Conservation (phyloP, 176 grass and related monocot species). For the Elaeis guineensis region DNA sequence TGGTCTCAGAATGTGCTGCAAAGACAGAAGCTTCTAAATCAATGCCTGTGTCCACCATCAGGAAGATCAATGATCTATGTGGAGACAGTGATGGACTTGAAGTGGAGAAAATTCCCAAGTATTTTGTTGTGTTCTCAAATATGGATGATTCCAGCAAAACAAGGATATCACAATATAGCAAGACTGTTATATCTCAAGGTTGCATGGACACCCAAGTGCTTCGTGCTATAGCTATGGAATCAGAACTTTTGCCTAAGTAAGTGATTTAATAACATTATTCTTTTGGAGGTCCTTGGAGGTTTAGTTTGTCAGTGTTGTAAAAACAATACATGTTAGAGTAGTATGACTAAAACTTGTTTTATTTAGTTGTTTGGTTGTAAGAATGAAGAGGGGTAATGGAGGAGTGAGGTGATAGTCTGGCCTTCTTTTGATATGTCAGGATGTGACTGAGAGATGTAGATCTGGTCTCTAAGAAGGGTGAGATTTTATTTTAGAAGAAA, state of each 20-base stretch:
- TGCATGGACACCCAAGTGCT: conserved; percentile 28
- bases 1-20: background rate
- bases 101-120: conserved; percentile 18
- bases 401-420: too few relatives aligned
- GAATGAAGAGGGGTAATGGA: too few relatives aligned
- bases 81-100: conserved; percentile 4
- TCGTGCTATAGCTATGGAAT: conserved; percentile 45
- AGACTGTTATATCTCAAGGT: conserved; percentile 28
- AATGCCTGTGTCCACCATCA: conserved; percentile 9
- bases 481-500: too few relatives aligned
- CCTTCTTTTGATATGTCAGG: too few relatives aligned
- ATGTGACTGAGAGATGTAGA: too few relatives aligned
- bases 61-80: background rate
- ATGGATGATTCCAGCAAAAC: conserved; percentile 37
- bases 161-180: conserved; percentile 40
- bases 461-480: too few relatives aligned
- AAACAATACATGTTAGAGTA: too few relatives aligned
- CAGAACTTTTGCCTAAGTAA: conserved; percentile 52
- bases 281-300: background rate
- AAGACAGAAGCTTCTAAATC: background rate
- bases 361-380: too few relatives aligned
- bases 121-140: conserved; percentile 35
- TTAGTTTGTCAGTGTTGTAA: too few relatives aligned
- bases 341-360: too few relatives aligned
- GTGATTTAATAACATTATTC: conserved; percentile 23